Evolutionary conservation across 345 rosid genomes (phyloP), one percentile per base, ranked within the genome.

Genomic region (Bretschneidera sinensis): DNA sequence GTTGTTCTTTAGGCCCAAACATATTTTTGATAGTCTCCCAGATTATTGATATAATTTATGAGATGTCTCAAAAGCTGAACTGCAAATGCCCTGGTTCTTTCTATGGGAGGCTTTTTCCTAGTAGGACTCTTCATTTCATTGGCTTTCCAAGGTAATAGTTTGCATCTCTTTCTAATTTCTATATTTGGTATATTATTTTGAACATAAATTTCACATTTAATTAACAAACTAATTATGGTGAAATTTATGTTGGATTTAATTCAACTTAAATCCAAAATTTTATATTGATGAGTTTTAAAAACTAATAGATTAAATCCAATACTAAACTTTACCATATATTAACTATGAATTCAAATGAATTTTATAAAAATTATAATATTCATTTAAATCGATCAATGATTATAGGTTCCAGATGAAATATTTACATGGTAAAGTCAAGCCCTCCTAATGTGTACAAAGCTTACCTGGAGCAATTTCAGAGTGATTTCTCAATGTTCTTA

Each of bases 1-100:
- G 78, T 11, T 69, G 74, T 45, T 74, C 74, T 14, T 8, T 68
- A 10, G 71, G 78, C 18, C 62, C 71, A 5, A 69, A 74, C 31
- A 39, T 62, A 0, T 55, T 69, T 15, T 45, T 54, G 1, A 56
- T 58, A 17, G 31, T 61, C 1, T 66, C 66, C 6, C 51, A 65
- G 21, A 39, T 66, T 57, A 25, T 70, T 1, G 55, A 62, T 16
- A 22, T 50, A 13, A 50, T 66, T 0, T 22, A 56, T n/a, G 24
- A 21, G 13, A 3, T 24, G 10, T 47, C 59, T 21, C 22, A 17
- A 17, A 21, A 19, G 7, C 31, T 53, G 52, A 21, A 54, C 8
- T n/a, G n/a, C 51, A 1, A 4, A 3, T 43, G 5, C 22, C 64
- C 71, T 16, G 76, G 76, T 0, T 71, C 76, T 19, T 61, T 71